Evolutionary conservation across 352 stramenopile genomes (phyloP).

Genomic region (Globisporangium carolinianum): DNA sequence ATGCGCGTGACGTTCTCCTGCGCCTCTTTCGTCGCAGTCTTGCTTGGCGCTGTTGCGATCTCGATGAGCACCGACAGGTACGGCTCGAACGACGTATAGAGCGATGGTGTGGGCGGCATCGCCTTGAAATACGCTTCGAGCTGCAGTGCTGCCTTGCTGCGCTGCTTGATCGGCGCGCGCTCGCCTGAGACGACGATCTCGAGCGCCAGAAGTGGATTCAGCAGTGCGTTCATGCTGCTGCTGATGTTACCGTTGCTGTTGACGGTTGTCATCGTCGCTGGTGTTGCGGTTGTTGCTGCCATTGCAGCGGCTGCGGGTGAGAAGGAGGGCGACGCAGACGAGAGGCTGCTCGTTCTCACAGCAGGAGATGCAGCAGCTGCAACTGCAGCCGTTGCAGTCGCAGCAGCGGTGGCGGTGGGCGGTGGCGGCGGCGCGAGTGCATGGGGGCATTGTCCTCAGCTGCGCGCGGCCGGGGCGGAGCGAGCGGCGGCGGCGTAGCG

Average conservation of each 20-base stretch:
- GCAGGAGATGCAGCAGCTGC: not conserved
- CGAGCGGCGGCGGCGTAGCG: slow-evolving; percentile 5
- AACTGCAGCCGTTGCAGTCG: not conserved
- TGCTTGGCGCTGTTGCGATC: slow-evolving; percentile 21
- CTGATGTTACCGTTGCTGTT: not conserved
- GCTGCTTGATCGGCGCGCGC: slow-evolving; percentile 27
- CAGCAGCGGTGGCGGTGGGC: not conserved
- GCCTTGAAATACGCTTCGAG: slow-evolving; percentile 27
- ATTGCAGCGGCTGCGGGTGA: not conserved
- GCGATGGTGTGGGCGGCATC: slow-evolving; percentile 16
- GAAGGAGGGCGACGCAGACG: slow-evolving; percentile 13
- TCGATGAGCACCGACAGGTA: slow-evolving; percentile 37
- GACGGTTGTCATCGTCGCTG: not conserved
- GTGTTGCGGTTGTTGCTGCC: not conserved
- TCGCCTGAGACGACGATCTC: slow-evolving; percentile 40
- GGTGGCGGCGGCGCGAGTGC: slow-evolving; percentile 3
- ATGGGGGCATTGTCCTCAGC: slow-evolving; percentile 12
- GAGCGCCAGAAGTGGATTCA: slow-evolving; percentile 38
- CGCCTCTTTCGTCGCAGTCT: slow-evolving; percentile 22
- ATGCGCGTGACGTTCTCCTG: slow-evolving; percentile 29
- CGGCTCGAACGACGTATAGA: slow-evolving; percentile 42
- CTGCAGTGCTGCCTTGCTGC: slow-evolving; percentile 35
- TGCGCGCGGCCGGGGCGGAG: slow-evolving; percentile 9
- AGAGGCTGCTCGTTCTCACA: slow-evolving; percentile 5
- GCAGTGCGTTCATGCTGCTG: not conserved